phyloP scores from a whole-genome alignment of 371 early-diverging fungal genomes.

The Mortierella sp. region DNA sequence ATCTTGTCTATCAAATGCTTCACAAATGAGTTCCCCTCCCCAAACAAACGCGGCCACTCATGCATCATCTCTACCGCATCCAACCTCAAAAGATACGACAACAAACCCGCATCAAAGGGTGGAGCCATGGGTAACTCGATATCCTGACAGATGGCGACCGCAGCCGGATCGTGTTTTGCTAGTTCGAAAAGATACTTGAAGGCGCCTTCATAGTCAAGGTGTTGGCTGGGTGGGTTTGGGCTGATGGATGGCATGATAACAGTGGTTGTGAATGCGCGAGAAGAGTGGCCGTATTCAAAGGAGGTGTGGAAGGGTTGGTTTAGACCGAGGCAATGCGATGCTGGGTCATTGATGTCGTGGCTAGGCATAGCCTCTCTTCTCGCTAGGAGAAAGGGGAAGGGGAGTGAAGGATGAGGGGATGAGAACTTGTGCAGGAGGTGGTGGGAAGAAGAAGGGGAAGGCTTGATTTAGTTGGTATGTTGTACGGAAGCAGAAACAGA shows the following conservation, averaged over 20 bases:
- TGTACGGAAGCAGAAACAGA: background rate
- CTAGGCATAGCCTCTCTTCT: constrained; percentile 18
- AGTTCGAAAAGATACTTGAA: constrained; percentile 28
- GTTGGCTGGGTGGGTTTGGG: constrained; percentile 16
- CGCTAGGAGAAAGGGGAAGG: background rate
- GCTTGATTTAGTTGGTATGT: background rate
- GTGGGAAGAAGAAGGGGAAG: background rate
- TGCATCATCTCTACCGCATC: constrained; percentile 27
- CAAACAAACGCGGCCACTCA: constrained; percentile 53
- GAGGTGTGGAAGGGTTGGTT: constrained; percentile 16
- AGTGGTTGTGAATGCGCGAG: background rate
- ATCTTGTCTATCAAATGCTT: constrained; percentile 43
- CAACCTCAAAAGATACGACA: constrained; percentile 40
- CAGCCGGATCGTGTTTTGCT: constrained; percentile 19
- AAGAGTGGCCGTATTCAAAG: constrained; percentile 21
- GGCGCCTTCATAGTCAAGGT: constrained; percentile 28
- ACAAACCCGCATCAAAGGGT: constrained; percentile 31
- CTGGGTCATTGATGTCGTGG: constrained; percentile 31
- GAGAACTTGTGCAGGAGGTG: background rate
- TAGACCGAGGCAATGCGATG: constrained; percentile 33
- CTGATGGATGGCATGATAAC: background rate
- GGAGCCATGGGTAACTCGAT: constrained; percentile 30
- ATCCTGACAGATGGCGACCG: constrained; percentile 30
- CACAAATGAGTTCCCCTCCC: constrained; percentile 38
- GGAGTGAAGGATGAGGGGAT: background rate